Evolutionary conservation across 306 rosid species (phyloP).

Genomic region (Dryas octopetala): DNA sequence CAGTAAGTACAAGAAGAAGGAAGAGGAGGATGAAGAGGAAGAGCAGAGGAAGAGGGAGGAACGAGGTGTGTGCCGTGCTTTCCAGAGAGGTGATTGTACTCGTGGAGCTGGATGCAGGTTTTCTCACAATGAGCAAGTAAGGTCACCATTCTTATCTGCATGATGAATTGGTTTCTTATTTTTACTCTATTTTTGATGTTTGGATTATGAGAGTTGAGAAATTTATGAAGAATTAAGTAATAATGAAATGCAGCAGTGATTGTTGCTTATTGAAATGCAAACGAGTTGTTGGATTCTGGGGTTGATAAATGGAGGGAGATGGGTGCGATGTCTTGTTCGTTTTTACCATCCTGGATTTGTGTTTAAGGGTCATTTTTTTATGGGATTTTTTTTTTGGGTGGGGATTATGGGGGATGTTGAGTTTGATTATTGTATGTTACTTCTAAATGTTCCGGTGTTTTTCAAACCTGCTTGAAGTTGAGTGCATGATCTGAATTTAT

Average conservation of each 20-base stretch:
- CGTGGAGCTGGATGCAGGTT: constrained; percentile 90
- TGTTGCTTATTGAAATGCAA: not conserved
- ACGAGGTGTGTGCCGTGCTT: constrained; percentile 93
- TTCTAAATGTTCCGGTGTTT: not conserved
- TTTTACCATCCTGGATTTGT: not conserved
- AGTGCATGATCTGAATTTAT: not conserved
- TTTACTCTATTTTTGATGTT: not conserved
- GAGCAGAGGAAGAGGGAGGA: constrained; percentile 79
- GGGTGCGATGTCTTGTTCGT: too few relatives aligned
- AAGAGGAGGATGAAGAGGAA: constrained; percentile 90
- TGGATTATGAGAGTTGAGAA: not conserved
- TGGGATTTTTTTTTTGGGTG: not conserved
- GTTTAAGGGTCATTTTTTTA: not conserved
- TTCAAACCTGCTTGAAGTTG: not conserved
- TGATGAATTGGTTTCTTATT: not conserved
- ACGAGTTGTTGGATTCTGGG: not conserved
- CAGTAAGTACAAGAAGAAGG: constrained; percentile 76
- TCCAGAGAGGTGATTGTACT: constrained; percentile 87
- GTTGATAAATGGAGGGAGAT: too few relatives aligned
- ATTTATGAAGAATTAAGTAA: not conserved
- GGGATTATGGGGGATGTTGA: not conserved
- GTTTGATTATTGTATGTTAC: not conserved
- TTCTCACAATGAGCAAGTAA: constrained; percentile 86
- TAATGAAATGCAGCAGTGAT: not conserved
- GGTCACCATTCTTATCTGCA: constrained; percentile 11